Evolutionary conservation across 768 basidiomycete species (phyloP).

Genomic region (Rhodosporidiobolus sp.): DNA sequence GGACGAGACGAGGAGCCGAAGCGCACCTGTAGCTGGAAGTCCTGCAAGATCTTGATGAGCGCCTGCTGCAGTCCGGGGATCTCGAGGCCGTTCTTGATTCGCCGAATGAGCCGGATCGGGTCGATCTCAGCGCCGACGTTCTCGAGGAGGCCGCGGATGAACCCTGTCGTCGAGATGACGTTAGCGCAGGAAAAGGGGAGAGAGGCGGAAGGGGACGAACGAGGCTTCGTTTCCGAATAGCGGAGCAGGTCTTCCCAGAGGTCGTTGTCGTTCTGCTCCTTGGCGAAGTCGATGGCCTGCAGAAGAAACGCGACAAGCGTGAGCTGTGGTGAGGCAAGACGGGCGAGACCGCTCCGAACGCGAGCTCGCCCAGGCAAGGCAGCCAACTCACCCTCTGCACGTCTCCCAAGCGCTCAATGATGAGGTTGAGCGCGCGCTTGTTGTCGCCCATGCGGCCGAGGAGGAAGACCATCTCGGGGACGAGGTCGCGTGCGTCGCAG

Average conservation of each 20-base stretch:
- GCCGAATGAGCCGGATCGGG: conserved; percentile 85
- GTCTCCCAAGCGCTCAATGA: conserved; percentile 90
- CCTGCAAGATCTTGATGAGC: conserved; percentile 92
- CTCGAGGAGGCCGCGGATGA: conserved; percentile 90
- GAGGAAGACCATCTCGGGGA: conserved; percentile 95
- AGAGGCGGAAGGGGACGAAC: conserved; percentile 51
- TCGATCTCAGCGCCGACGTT: conserved; percentile 92
- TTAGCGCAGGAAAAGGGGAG: background rate
- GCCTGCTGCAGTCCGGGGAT: conserved; percentile 93
- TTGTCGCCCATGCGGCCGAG: conserved; percentile 97
- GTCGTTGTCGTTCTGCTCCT: conserved; percentile 93
- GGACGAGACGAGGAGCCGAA: background rate
- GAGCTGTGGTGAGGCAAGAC: background rate
- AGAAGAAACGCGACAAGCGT: background rate
- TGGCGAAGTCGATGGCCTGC: conserved; percentile 95
- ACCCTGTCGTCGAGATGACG: conserved; percentile 56
- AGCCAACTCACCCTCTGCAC: conserved; percentile 67
- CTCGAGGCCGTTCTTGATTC: conserved; percentile 93
- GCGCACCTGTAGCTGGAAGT: conserved; percentile 74
- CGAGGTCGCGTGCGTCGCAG: conserved; percentile 78
- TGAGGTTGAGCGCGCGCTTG: conserved; percentile 85
- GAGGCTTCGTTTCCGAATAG: conserved; percentile 89
- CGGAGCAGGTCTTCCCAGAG: conserved; percentile 94
- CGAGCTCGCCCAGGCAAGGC: background rate
- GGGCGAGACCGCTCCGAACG: background rate